Evolutionary conservation across 257 asterid species (phyloP).

Genomic region (Penstemon eatonii): DNA sequence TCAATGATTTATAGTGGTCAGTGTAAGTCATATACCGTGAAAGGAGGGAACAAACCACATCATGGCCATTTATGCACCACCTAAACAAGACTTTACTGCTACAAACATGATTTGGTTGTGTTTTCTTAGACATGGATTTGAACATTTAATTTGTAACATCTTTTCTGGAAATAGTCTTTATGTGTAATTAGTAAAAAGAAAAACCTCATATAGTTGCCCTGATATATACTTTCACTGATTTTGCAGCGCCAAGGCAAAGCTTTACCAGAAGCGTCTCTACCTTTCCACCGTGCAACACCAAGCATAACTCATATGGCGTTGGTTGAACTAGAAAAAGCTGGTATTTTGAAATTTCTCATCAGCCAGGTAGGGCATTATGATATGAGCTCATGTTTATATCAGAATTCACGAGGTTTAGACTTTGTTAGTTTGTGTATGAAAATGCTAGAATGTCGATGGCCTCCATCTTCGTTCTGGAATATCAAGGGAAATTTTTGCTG

Average conservation of each 20-base stretch:
- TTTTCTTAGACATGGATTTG: slow-evolving; percentile 1
- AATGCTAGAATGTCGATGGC: slow-evolving; percentile 82
- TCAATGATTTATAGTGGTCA: no score
- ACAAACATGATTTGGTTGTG: slow-evolving; percentile 16
- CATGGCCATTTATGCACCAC: slow-evolving; percentile 4
- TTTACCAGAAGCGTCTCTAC: slow-evolving; percentile 91
- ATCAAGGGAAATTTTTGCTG: slow-evolving; percentile 82
- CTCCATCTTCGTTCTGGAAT: slow-evolving; percentile 98
- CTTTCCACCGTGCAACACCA: slow-evolving; percentile 95
- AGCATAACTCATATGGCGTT: slow-evolving; percentile 92
- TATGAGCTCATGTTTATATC: not conserved
- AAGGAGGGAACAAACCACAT: slow-evolving; percentile 10
- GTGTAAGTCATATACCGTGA: not conserved
- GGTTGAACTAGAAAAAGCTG: slow-evolving; percentile 88
- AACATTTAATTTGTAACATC: slow-evolving; percentile 8
- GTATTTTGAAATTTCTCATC: slow-evolving; percentile 75
- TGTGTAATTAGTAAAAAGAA: slow-evolving; percentile 14
- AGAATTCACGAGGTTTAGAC: slow-evolving; percentile 15
- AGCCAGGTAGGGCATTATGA: slow-evolving; percentile 68
- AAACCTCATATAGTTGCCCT: slow-evolving; percentile 1
- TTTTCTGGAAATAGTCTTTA: not conserved
- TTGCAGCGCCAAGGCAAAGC: slow-evolving; percentile 87
- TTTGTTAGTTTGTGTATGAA: slow-evolving; percentile 27
- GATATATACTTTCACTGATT: slow-evolving; percentile 24
- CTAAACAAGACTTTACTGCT: slow-evolving; percentile 4